These are phyloP conservation scores for Botryotinia globosa DNA, from an alignment of 2,329 filamentous ascomycete genomes.

Conservation along the genomic window DNA sequence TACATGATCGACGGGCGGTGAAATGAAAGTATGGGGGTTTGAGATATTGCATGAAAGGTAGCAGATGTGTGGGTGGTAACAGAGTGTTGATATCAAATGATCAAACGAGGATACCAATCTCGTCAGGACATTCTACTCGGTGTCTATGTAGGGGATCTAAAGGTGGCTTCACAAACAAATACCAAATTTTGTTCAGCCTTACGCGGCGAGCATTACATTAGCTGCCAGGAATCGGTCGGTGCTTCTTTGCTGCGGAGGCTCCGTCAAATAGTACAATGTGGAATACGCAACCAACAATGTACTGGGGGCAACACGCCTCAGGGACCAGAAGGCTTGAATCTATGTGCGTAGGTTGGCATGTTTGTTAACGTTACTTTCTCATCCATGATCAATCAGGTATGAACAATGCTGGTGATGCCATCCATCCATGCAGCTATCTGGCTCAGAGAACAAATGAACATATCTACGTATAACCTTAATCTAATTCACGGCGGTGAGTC, in stretches of 20 bases:
- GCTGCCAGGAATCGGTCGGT: not conserved
- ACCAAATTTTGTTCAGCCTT: conserved; percentile 10
- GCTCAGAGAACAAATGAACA: not conserved
- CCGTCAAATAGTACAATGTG: not conserved
- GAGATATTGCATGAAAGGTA: conserved; percentile 6
- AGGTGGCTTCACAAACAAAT: conserved; percentile 8
- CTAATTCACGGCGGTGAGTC: not conserved
- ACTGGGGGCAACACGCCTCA: not conserved
- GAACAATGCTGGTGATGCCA: not conserved
- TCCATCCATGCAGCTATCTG: not conserved
- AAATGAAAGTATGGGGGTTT: conserved; percentile 9
- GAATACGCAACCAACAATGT: not conserved
- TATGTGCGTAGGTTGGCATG: conserved; percentile 3
- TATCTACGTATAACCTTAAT: not conserved
- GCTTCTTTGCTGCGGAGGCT: conserved; percentile 1
- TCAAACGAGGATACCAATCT: not conserved
- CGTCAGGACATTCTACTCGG: not conserved
- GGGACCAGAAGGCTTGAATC: conserved; percentile 6
- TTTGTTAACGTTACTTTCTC: conserved; percentile 18
- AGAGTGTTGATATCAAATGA: conserved; percentile 6
- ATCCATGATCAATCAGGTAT: not conserved
- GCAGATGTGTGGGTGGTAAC: conserved; percentile 8
- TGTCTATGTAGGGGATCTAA: not conserved
- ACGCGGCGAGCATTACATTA: not conserved
- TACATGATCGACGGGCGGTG: conserved; percentile 10